Evolutionary conservation across 2,329 filamentous ascomycete species (phyloP), one percentile per base, ranked within the genome.

Genomic region (Fusarium sp.): DNA sequence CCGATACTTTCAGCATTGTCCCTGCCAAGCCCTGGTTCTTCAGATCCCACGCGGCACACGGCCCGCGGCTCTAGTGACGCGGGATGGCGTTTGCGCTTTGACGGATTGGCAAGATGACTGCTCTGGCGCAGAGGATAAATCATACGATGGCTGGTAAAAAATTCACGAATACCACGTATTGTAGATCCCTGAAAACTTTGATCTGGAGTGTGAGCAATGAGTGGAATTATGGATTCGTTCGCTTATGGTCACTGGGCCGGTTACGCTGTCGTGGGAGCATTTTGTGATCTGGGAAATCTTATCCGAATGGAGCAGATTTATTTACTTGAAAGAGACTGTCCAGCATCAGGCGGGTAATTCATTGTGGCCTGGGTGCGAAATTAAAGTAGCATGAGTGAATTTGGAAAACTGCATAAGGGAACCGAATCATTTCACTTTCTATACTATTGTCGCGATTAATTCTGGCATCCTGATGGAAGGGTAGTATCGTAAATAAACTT

Each of bases 21-120:
- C 14, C 23, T 42, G n/a, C 23, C 34, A 42, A 42, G 31, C 31
- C n/a, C 21, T 7, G 25, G 30, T 30, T 26, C 48, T 7, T 37
- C 21, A 7, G 4, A 18, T 28, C 6, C 6, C n/a, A 25, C 18
- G n/a, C 49, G 49, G 34, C 34, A 26, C 18, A 26, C 49, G 49
- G 49, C 49, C 34, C 49, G 23, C 34, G 7, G 18, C 13, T 42
- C 49, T 52, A 52, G 34, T 26, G 23, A 52, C 13, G 11, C 31
- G 49, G 31, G n/a, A 51, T 28, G 31, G 49, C 34, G 49, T 52
- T 51, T 52, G 14, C 49, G 49, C 49, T 52, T 52, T 52, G 49
- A 52, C 34, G 11, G 23, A 28, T 4, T n/a, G 16, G 6, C 18
- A 52, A n/a, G n/a, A 11, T 41, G 34, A 21, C 23, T 26, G 10